phyloP scores from a whole-genome alignment of 2,329 filamentous ascomycete genomes.

The Pseudonectria foliicola region DNA sequence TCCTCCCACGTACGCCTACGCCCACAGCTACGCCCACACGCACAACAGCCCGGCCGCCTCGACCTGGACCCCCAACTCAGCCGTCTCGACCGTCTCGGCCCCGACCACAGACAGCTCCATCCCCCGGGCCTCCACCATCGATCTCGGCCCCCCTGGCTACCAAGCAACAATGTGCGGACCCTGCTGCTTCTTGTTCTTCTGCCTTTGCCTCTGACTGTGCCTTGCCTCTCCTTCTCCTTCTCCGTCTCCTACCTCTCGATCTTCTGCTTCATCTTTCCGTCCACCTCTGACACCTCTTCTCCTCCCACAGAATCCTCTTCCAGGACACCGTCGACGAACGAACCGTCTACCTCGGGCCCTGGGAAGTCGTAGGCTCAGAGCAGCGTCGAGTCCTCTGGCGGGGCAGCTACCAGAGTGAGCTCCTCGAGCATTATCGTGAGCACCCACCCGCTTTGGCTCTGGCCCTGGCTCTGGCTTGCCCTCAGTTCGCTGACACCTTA shows the following conservation, averaged over 20 bases:
- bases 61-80: constrained; percentile 40
- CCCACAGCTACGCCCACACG: constrained; percentile 32
- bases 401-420: constrained; percentile 45
- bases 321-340: constrained; percentile 42
- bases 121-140: constrained; percentile 37
- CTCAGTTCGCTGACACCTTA: constrained; percentile 6
- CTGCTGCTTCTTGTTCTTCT: constrained; percentile 2
- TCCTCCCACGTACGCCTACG: constrained; percentile 33
- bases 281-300: constrained; percentile 6
- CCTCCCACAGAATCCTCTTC: constrained; percentile 37
- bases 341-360: constrained; percentile 46
- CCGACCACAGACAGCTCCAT: constrained; percentile 30
- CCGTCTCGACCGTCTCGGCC: constrained; percentile 36
- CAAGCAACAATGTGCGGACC: constrained; percentile 44
- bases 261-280: neutral
- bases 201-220: constrained; percentile 9
- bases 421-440: constrained; percentile 45
- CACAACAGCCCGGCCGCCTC: constrained; percentile 38
- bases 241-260: too few relatives aligned
- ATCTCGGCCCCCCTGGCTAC: constrained; percentile 46
- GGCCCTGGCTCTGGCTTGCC: neutral
- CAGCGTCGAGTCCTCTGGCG: constrained; percentile 45
- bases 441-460: constrained; percentile 4
- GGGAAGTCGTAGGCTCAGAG: constrained; percentile 42
- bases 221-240: neutral